Percentiles rank a stretch among this genome's conserved stretches.
These are phyloP conservation scores for Arbutus unedo DNA, from an alignment of 148 eudicot genomes.

Conservation along the genomic window DNA sequence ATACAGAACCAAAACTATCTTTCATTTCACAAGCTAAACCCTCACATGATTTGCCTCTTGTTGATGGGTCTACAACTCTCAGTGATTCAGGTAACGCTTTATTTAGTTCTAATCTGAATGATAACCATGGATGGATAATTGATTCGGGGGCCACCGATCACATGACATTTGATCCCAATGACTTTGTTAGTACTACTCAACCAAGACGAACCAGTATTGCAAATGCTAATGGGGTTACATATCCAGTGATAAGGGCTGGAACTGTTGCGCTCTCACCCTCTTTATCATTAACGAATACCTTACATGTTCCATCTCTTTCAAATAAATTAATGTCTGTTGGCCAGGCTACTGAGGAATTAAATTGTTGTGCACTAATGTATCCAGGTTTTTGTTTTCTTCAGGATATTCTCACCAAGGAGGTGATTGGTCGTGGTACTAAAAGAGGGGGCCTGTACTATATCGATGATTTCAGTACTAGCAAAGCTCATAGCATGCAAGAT, in stretches of 20 bases:
- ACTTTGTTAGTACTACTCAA: not conserved
- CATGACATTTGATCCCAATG: not conserved
- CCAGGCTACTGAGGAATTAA: not conserved
- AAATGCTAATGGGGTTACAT: not conserved
- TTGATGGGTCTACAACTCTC: not conserved
- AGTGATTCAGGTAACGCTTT: not conserved
- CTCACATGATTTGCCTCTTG: not conserved
- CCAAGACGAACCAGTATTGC: not conserved
- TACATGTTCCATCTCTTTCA: not conserved
- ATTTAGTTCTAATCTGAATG: not conserved
- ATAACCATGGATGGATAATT: not conserved
- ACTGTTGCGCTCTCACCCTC: not conserved
- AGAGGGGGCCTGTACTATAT: not conserved
- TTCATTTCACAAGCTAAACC: not conserved
- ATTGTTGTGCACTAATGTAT: not conserved
- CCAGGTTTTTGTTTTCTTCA: not conserved
- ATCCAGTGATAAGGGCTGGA: not conserved
- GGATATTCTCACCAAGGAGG: slow-evolving; percentile 3
- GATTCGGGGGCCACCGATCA: not conserved
- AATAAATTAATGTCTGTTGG: not conserved
- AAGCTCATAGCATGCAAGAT: not conserved
- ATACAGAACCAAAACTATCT: not conserved
- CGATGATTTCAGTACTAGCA: not conserved
- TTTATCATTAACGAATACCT: not conserved
- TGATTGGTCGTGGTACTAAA: slow-evolving; percentile 10